Evolutionary conservation across 768 basidiomycete genomes (phyloP), one percentile per base, ranked within the genome.

Genomic region (Russula virescens): DNA sequence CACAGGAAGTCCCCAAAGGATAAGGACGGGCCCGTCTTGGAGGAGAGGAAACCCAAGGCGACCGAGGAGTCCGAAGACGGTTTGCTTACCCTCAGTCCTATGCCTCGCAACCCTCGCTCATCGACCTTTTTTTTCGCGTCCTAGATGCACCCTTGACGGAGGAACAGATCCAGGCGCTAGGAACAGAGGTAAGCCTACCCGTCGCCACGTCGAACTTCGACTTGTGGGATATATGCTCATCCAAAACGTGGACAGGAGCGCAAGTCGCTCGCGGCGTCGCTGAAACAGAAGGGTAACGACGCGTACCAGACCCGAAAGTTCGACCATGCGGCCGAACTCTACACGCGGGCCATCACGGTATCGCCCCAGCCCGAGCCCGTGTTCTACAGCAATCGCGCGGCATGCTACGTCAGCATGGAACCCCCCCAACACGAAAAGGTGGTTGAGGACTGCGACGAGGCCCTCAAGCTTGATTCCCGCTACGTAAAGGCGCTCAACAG

Each of bases 341-440:
- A 92, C 76, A 88, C 88, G 13, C 83, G 81, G 61, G 90, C 90
- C 42, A 91, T 92, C 65, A 78, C 81, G 50, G 79, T 89, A 21
- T 79, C 89, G 5, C 86, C 89, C 9, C 86, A 84, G 72, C 84
- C 87, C 8, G 93, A 96, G 70, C 87, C 97, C 31, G 92, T 98
- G 35, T 99, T 88, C 77, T 98, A 86, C 82, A 92, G 91, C 75
- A 99, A 99, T 75, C 87, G 97, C 55, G 97, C 96, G 45, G 97
- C 97, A 64, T 98, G 96, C 74, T 97, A 95, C 75, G 84, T 96
- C 74, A 94, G 96, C 80, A 85, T 95, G 80, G 76, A 80, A 14
- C 93, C 93, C 2, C 91, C 94, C 57, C 81, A 93, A 69, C 79
- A 87, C 73, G 90, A 94, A 11, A 80, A 81, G 25, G 94, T 92